Conservation (phyloP, 2,329 filamentous ascomycete genomes). For the Gnomoniopsis smithogilvyi region DNA sequence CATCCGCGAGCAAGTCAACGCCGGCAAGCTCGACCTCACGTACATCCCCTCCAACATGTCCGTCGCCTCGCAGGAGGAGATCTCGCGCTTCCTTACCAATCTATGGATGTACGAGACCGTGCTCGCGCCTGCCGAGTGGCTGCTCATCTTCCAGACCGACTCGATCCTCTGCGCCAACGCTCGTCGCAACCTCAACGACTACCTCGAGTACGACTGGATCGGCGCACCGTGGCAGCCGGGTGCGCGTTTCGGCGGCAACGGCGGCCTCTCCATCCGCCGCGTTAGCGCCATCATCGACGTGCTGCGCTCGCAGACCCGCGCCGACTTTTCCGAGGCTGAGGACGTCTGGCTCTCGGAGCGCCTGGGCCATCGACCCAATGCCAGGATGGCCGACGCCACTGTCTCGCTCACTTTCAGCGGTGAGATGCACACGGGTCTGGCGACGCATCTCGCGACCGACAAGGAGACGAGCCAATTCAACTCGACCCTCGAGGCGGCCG, state of each 20-base stretch:
- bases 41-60: constrained; percentile 46
- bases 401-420: constrained; percentile 19
- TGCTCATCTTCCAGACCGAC: constrained; percentile 53
- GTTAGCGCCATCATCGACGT: constrained; percentile 48
- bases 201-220: constrained; percentile 53
- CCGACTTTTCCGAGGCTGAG: constrained; percentile 48
- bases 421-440: constrained; percentile 17
- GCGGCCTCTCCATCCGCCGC: constrained; percentile 51
- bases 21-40: constrained; percentile 50
- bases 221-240: constrained; percentile 39
- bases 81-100: constrained; percentile 47
- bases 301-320: constrained; percentile 46
- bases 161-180: constrained; percentile 55
- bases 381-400: constrained; percentile 40
- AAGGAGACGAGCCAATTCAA: constrained; percentile 15
- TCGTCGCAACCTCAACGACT: constrained; percentile 47
- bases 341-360: constrained; percentile 54
- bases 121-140: constrained; percentile 48
- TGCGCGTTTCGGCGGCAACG: constrained; percentile 49
- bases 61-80: constrained; percentile 44
- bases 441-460: constrained; percentile 15
- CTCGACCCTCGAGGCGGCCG: constrained; percentile 19
- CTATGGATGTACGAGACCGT: constrained; percentile 50
- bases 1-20: constrained; percentile 45
- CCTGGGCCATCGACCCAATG: constrained; percentile 43